Base-by-base conservation (phyloP, 768 basidiomycete genomes). In the Mycena kentingensis region DNA sequence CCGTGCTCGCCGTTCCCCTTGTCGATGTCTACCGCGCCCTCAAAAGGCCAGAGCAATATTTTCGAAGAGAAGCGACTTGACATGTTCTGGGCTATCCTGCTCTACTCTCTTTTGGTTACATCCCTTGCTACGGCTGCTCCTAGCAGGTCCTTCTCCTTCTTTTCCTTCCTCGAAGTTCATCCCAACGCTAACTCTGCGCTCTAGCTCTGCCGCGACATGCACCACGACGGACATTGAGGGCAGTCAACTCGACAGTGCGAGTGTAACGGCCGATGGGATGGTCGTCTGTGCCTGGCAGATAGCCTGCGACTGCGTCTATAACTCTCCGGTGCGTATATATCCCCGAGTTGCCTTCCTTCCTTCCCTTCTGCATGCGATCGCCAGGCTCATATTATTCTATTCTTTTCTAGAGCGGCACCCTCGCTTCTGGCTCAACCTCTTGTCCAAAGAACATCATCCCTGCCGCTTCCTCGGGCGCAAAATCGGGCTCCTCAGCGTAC, bases 71-170 rank as follows among this genome's bases (percentile, higher is more conserved):
- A n/a, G n/a, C 8, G 11, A 10, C 18, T 19, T 25, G 24, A 42
- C 41, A 42, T 42, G 41, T 26, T 42, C 25, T 19, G 41, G 11
- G 7, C 41, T 24, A 19, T 42, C 7, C 22, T 42, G n/a, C 19
- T 42, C 41, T 42, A 22, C 41, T 42, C 41, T 42, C 41, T 26
- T 42, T 42, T 42, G 41, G 41, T 24, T 42, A 42, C 41, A 6
- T 21, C 13, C 24, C n/a, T 42, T 24, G 41, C 41, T n/a, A n/a
- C n/a, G n/a, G n/a, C n/a, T 42, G 41, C 41, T 5, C 41, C 41
- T 11, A 42, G 41, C 41, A 42, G 37, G 8, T 24, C 19, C 22
- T 42, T 42, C 41, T 26, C 19, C 37, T 38, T 18, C 36, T 37
- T 37, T 37, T 37, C 36, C 7, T 18, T 6, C 18, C 18, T 10